A percentile compares a stretch with the other conserved stretches of the same genome.
Evolutionary conservation across 2,329 filamentous ascomycete species (phyloP).

Genomic region (Cryphonectria japonica): DNA sequence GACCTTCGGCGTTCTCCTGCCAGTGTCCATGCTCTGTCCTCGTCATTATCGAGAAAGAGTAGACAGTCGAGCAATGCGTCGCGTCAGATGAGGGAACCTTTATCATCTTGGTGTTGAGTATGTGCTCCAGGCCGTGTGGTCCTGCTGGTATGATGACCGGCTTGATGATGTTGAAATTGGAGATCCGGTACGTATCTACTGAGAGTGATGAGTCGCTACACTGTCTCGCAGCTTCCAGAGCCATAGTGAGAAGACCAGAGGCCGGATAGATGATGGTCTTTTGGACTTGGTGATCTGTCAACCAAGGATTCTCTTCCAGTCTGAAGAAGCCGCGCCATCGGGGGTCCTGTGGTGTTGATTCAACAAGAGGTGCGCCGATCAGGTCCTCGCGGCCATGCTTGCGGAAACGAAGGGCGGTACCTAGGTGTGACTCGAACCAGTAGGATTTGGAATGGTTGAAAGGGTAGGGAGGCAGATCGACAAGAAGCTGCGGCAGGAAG

Average conservation of each 20-base stretch:
- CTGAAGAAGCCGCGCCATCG: slow-evolving; percentile 56
- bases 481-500: slow-evolving; percentile 37
- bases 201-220: slow-evolving; percentile 16
- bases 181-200: slow-evolving; percentile 44
- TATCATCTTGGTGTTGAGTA: slow-evolving; percentile 47
- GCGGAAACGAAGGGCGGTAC: slow-evolving; percentile 48
- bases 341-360: slow-evolving; percentile 50
- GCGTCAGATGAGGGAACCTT: slow-evolving; percentile 21
- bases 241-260: slow-evolving; percentile 55
- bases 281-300: slow-evolving; percentile 55
- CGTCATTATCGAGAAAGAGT: slow-evolving; percentile 52
- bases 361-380: slow-evolving; percentile 50
- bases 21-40: slow-evolving; percentile 45
- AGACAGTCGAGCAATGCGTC: slow-evolving; percentile 29
- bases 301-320: slow-evolving; percentile 55
- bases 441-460: slow-evolving; percentile 58
- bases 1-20: slow-evolving; percentile 47
- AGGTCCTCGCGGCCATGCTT: slow-evolving; percentile 53
- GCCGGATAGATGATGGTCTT: slow-evolving; percentile 55
- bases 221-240: slow-evolving; percentile 50
- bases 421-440: slow-evolving; percentile 58
- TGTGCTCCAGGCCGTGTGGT: slow-evolving; percentile 53
- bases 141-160: slow-evolving; percentile 56
- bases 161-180: slow-evolving; percentile 50
- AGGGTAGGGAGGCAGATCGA: slow-evolving; percentile 54